Base-by-base conservation (phyloP, 2,329 filamentous ascomycete genomes). In the Zymoseptoria passerinii region DNA sequence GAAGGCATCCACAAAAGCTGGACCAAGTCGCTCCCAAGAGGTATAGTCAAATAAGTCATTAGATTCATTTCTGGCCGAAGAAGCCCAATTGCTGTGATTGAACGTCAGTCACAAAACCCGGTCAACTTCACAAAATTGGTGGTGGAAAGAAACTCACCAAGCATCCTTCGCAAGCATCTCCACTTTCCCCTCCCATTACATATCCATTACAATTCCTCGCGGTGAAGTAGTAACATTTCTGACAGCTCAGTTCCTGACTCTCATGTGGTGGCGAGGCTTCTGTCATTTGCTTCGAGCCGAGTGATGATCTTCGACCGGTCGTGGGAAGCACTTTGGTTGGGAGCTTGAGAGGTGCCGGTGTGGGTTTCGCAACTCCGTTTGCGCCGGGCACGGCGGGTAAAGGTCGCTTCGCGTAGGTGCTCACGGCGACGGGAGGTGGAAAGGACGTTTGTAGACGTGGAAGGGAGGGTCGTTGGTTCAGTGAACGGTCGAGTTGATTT, bases 181-280 rank as follows among this genome's bases (percentile, higher is more conserved):
- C 70, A 23, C 63, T 59, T 18, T 63, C 60, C 19, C 71, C 70
- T 16, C 69, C 69, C 53, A 73, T 65, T 20, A 72, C 70, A 61
- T 67, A 73, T 27, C 71, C 71, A 50, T 71, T 68, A 62, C 71
- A 73, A 57, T 71, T 68, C 23, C 71, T 65, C 28, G 71, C 70
- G 19, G 65, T 67, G 59, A 66, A 72, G 65, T 73, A 73, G 59
- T 73, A 72, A 65, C 71, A 73, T 16, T 66, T 67, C 49, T 68
- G 67, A 54, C 68, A 73, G 44, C 61, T 69, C 13, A 72, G 58
- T 50, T 72, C 70, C n/a, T 65, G 59, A 8, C 58, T 57, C 10
- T 62, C 62, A 20, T 58, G 60, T 50, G 27, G 55, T 9, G 50
- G 62, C 57, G 54, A 55, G 20, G 35, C 44, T 52, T 52, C 62